phyloP scores from a whole-genome alignment of 2,329 filamentous ascomycete species.

The Bipolaris bicolor region DNA sequence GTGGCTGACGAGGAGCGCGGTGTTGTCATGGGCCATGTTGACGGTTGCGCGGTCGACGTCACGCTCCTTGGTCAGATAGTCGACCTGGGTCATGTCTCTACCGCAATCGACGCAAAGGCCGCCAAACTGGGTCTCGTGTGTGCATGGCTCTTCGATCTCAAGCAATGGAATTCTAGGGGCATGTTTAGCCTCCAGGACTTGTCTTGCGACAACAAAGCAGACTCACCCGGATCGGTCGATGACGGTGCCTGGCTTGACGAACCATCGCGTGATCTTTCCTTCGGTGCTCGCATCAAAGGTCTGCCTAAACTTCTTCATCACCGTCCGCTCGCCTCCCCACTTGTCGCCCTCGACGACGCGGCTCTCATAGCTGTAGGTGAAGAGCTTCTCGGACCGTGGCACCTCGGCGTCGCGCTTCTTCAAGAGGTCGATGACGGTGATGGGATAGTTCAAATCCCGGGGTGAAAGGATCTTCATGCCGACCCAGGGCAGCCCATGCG shows the following conservation, averaged over 20 bases:
- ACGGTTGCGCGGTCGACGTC: constrained; percentile 88
- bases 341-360: constrained; percentile 70
- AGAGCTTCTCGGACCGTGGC: constrained; percentile 75
- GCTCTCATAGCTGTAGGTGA: constrained; percentile 87
- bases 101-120: constrained; percentile 92
- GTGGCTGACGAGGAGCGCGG: constrained; percentile 81
- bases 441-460: constrained; percentile 79
- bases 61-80: constrained; percentile 79
- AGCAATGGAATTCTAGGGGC: constrained; percentile 63
- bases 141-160: constrained; percentile 87
- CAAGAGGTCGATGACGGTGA: constrained; percentile 85
- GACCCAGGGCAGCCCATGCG: constrained; percentile 42
- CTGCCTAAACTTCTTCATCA: constrained; percentile 73
- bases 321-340: constrained; percentile 74
- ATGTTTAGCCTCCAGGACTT: constrained; percentile 3
- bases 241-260: constrained; percentile 68
- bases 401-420: constrained; percentile 77
- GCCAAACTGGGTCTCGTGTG: constrained; percentile 88
- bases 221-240: constrained; percentile 54
- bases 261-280: constrained; percentile 79
- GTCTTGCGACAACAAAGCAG: not conserved
- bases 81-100: constrained; percentile 90
- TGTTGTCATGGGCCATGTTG: constrained; percentile 93
- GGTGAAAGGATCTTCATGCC: constrained; percentile 59
- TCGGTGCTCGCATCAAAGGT: constrained; percentile 85